Evolutionary conservation across 1,139 yeast genomes (phyloP).

Genomic region (Scheffersomyces stambukii): DNA sequence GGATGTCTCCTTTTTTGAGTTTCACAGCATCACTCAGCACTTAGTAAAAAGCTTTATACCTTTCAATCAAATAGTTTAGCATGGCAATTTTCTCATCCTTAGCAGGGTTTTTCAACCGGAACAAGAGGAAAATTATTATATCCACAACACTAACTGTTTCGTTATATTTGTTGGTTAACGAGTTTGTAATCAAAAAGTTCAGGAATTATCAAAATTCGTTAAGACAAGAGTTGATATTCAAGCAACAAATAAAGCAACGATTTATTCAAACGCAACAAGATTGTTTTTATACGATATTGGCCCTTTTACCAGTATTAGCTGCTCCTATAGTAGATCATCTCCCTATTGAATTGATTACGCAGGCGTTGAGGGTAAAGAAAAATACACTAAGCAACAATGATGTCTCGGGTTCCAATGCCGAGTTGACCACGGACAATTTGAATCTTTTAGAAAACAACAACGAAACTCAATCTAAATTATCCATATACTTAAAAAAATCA

Average conservation of each 20-base stretch:
- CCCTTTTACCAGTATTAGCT: constrained; percentile 74
- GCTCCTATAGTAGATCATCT: constrained; percentile 58
- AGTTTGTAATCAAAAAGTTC: constrained; percentile 57
- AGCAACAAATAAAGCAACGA: constrained; percentile 70
- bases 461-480: constrained; percentile 23
- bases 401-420: constrained; percentile 21
- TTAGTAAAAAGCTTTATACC: too few relatives aligned
- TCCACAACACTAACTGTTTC: constrained; percentile 59
- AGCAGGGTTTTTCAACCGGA: constrained; percentile 55
- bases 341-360: constrained; percentile 72
- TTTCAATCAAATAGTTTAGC: constrained; percentile 2
- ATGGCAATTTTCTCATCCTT: constrained; percentile 53
- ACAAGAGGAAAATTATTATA: constrained; percentile 55
- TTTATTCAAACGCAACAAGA: constrained; percentile 92
- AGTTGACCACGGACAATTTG: constrained; percentile 39
- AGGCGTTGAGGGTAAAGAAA: constrained; percentile 63
- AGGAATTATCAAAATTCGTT: constrained; percentile 64
- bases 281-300: constrained; percentile 78
- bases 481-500: constrained; percentile 37
- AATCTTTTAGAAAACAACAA: constrained; percentile 28
- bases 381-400: constrained; percentile 12
- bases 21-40: background rate
- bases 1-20: too few relatives aligned
- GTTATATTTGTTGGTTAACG: constrained; percentile 53
- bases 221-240: constrained; percentile 70